Percentiles rank a stretch among this genome's conserved stretches.
These are phyloP conservation scores for Dillenia suffruticosa DNA, from an alignment of 164 flowering plant genomes.

Conservation along the genomic window DNA sequence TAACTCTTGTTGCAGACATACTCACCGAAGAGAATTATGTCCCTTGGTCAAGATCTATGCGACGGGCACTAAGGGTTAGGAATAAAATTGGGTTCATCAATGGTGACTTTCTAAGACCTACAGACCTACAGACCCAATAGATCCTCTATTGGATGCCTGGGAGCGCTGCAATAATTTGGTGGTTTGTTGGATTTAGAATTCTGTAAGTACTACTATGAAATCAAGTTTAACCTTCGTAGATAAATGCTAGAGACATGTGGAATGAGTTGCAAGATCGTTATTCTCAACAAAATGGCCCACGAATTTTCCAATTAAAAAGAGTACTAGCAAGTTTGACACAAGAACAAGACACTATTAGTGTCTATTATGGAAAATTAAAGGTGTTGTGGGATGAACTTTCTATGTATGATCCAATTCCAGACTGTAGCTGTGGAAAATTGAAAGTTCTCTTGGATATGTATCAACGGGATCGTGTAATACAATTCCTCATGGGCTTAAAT, in stretches of 20 bases:
- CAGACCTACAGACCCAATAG: neutral
- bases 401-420: neutral
- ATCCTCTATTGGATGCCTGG: neutral
- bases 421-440: neutral
- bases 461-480: neutral
- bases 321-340: neutral
- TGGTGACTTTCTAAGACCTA: too few relatives aligned
- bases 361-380: neutral
- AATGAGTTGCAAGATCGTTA: neutral
- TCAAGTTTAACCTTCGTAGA: neutral
- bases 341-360: neutral
- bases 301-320: neutral
- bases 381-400: neutral
- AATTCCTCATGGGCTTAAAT: neutral
- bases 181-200: neutral
- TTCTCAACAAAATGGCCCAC: neutral
- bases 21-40: neutral
- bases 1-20: neutral
- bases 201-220: neutral
- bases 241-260: neutral
- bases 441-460: neutral
- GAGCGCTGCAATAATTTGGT: constrained; percentile 1
- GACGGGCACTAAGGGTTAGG: neutral
- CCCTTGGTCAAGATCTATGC: neutral
- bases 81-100: neutral